Evolutionary conservation across 2,329 filamentous ascomycete species (phyloP), one percentile per base, ranked within the genome.

Genomic region (Cladosporium sp.): DNA sequence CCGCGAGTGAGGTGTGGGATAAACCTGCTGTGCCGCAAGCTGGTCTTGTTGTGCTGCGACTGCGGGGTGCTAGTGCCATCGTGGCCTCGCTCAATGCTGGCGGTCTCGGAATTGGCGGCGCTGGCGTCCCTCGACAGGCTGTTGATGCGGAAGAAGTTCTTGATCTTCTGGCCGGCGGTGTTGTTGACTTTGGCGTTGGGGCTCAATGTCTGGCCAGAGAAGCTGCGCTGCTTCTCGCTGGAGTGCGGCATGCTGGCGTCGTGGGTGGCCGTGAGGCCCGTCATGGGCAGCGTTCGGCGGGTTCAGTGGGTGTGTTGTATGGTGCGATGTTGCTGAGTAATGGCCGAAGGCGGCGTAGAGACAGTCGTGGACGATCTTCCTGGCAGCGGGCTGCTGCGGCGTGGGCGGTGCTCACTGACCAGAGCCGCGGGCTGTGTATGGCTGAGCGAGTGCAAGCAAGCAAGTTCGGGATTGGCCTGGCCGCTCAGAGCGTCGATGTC

Each of bases 1-100:
- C 94, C 92, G 72, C 94, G 90, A 75, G 90, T 90, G 75, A 96
- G 92, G 72, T 91, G 89, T 68, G 90, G 92, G 74, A 97, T 91
- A 82, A 97, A 96, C 74, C 92, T 88, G 70, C 91, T 95, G 78
- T 96, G 92, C 73, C 92, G 88, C 77, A 93, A 91, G 64, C 87
- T 84, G 70, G 84, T 85, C 66, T 76, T 76, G 65, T 71, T 72
- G 60, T 79, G 80, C 72, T 90, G 87, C 67, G 85, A 79, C 77
- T 87, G 88, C 69, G 80, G 78, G 3, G 79, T 80, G 8, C 78
- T 75, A 33, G 78, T 75, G 71, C 78, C 80, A 66, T 81, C 80
- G 74, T 72, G 70, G 50, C 60, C 69, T 46, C 68, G 69, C 50
- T 70, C 67, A 56, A 74, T 71, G 49, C 74, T 75, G 56, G 66